phyloP scores from a whole-genome alignment of 2,329 filamentous ascomycete species.

The Microdochium nivale region DNA sequence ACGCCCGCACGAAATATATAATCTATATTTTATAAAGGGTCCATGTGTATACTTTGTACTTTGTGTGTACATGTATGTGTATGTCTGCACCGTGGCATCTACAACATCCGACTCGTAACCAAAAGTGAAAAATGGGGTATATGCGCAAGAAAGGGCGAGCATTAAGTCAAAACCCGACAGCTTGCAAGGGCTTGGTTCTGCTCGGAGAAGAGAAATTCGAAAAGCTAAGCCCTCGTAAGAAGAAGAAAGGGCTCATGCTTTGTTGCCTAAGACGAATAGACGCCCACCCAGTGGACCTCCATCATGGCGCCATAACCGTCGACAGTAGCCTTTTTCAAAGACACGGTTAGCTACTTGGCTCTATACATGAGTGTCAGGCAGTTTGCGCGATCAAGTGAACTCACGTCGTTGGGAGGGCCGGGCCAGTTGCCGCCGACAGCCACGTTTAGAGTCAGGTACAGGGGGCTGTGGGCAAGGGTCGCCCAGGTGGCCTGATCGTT shows the following conservation, averaged over 20 bases:
- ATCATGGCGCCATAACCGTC: conserved; percentile 22
- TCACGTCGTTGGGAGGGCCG: conserved; percentile 17
- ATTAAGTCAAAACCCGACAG: background rate
- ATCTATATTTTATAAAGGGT: background rate
- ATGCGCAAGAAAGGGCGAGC: background rate
- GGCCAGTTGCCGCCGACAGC: conserved; percentile 45
- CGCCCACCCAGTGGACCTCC: conserved; percentile 20
- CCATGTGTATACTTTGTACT: background rate
- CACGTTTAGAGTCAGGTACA: conserved; percentile 44
- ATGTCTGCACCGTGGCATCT: background rate
- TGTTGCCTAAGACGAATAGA: conserved; percentile 15
- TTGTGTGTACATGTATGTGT: background rate
- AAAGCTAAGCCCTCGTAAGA: background rate
- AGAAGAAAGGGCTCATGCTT: background rate
- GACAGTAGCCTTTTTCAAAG: conserved; percentile 14
- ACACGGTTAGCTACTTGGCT: background rate
- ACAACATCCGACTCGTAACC: background rate
- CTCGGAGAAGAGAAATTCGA: background rate
- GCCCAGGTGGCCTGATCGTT: conserved; percentile 38
- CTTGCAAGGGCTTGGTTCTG: background rate
- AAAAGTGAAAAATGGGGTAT: background rate
- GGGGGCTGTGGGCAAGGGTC: conserved; percentile 37
- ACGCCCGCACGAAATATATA: too few relatives aligned
- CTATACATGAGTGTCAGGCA: background rate
- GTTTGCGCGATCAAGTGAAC: too few relatives aligned